Evolutionary conservation across 164 flowering plant species (phyloP), one percentile per base, ranked within the genome.

Genomic region (Cinnamomum chago): DNA sequence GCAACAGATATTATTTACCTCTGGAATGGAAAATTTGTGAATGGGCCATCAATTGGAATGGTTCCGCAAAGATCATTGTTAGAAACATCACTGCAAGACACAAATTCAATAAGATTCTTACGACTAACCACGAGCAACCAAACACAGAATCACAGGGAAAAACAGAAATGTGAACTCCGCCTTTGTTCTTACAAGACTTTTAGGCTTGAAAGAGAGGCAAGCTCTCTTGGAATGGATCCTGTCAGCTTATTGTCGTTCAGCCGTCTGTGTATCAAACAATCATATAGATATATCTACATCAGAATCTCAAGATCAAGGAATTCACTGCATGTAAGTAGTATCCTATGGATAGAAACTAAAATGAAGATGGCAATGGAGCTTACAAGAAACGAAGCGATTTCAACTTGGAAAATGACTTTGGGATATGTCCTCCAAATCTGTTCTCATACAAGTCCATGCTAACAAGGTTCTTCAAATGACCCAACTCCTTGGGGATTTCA

Each of bases 141-240:
- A 66, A 0, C 17, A 68, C 28, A 74, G 2, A 33, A 73, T 18
- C 3, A 35, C 3, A 30, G 68, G 27, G 14, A 52, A 55, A 40
- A 62, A 70, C 3, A 30, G 22, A 67, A 67, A 40, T 1, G 12
- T 13, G 9, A 67, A 30, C 20, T 23, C 2, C 1, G 5, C 17
- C 11, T 28, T 67, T 33, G 23, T 2, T 15, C 98, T 87, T 84
- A 93, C 95, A 92, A 86, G 67, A 89, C 84, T 88, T 88, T 88
- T 76, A 93, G 95, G 76, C 84, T 83, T 2, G 92, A 82, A 58
- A 93, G 93, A 17, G 76, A 50, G 11, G 87, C 75, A 72, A 93
- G 90, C 75, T 88, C 94, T 83, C 95, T 87, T 9, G 98, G 98
- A 68, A 93, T 92, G 1, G 90, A 75, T 76, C 98, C 98, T 0